Percentiles rank a stretch among this genome's conserved stretches.
Evolutionary conservation across 2,329 filamentous ascomycete genomes (phyloP).

Genomic region (Aspergillus terreus): DNA sequence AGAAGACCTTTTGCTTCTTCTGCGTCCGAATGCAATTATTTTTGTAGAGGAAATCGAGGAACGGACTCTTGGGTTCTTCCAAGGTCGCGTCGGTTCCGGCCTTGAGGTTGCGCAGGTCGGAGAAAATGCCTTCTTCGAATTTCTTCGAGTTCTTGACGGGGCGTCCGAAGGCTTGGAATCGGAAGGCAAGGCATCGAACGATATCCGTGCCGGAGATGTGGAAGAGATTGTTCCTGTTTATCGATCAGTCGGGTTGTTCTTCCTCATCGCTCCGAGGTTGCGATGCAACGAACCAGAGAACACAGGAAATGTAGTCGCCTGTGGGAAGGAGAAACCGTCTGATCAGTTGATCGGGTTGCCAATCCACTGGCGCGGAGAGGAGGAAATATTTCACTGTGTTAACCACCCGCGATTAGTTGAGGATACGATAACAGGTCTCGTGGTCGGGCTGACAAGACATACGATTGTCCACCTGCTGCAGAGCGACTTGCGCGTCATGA

Average conservation of each 20-base stretch:
- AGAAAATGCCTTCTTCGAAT: constrained; percentile 99
- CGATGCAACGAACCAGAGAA: constrained; percentile 68
- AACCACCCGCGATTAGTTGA: constrained; percentile 4
- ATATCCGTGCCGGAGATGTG: constrained; percentile 99
- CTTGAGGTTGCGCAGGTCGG: constrained; percentile 95
- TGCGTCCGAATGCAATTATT: constrained; percentile 99
- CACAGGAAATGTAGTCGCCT: constrained; percentile 97
- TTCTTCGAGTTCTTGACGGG: constrained; percentile 99
- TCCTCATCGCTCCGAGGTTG: constrained; percentile 6
- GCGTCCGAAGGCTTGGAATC: constrained; percentile 96
- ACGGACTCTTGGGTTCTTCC: constrained; percentile 97
- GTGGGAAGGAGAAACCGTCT: constrained; percentile 91
- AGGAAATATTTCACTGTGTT: constrained; percentile 94
- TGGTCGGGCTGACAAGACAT: constrained; percentile 38
- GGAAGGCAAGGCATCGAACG: constrained; percentile 93
- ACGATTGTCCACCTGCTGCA: constrained; percentile 98
- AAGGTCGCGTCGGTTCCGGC: constrained; percentile 96
- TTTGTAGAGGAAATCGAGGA: constrained; percentile 98
- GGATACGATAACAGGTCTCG: neutral
- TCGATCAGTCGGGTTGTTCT: constrained; percentile 12
- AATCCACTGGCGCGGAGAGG: constrained; percentile 96
- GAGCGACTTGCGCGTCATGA: constrained; percentile 91
- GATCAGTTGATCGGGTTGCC: constrained; percentile 95
- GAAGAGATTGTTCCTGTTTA: constrained; percentile 86
- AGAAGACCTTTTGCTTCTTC: constrained; percentile 99